A percentile compares a stretch with the other conserved stretches of the same genome.
Conservation (phyloP, 2,329 filamentous ascomycete species). For the Leptosphaerulina australis region DNA sequence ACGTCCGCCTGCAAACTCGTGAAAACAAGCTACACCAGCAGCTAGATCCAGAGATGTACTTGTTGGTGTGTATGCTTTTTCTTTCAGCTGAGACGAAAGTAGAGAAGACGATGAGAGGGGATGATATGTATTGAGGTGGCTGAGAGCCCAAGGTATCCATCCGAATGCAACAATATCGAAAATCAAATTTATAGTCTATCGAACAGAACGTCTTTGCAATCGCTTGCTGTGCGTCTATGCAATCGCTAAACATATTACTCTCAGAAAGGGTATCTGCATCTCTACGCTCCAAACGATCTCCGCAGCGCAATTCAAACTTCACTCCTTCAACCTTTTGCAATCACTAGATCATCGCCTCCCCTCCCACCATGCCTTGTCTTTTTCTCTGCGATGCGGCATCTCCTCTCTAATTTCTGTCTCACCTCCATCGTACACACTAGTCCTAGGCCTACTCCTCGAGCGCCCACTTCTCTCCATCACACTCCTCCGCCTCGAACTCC, state of each 20-base stretch:
- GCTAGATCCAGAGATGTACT: too few relatives aligned
- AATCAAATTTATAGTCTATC: too few relatives aligned
- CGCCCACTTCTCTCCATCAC: slow-evolving; percentile 19
- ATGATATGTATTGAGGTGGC: too few relatives aligned
- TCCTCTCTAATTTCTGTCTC: slow-evolving; percentile 41
- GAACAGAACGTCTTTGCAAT: not conserved
- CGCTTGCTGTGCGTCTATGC: slow-evolving; percentile 11
- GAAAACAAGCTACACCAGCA: too few relatives aligned
- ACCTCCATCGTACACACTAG: slow-evolving; percentile 37
- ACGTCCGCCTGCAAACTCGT: too few relatives aligned
- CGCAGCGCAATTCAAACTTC: not conserved
- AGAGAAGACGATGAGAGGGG: too few relatives aligned
- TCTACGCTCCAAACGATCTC: slow-evolving; percentile 4
- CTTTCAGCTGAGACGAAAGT: too few relatives aligned
- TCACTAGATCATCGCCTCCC: slow-evolving; percentile 18
- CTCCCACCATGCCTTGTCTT: slow-evolving; percentile 47
- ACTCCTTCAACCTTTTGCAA: not conserved
- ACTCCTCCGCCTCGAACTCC: slow-evolving; percentile 8
- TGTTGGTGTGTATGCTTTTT: too few relatives aligned
- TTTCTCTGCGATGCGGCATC: slow-evolving; percentile 45
- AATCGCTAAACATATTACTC: slow-evolving; percentile 10
- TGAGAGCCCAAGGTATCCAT: too few relatives aligned
- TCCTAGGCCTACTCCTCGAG: slow-evolving; percentile 27
- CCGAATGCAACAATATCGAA: too few relatives aligned
- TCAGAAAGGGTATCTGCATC: slow-evolving; percentile 17